Percentiles rank a stretch among this genome's conserved stretches.
Evolutionary conservation across 345 rosid genomes (phyloP).

Genomic region (Rubroshorea leprosula): DNA sequence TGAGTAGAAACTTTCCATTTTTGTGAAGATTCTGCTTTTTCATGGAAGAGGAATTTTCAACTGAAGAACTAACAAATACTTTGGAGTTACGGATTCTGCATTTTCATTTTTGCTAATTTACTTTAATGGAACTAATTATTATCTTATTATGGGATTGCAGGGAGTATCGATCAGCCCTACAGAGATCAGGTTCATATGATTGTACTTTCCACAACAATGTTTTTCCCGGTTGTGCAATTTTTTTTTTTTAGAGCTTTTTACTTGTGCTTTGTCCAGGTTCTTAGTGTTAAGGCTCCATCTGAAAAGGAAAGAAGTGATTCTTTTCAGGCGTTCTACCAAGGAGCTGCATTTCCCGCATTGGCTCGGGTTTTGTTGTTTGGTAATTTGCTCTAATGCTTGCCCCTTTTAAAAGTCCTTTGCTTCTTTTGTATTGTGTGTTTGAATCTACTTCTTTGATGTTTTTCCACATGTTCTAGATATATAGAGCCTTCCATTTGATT

Average conservation of each 20-base stretch:
- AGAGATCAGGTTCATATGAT: conserved; percentile 46
- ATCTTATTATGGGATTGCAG: conserved; percentile 26
- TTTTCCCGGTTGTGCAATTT: background rate
- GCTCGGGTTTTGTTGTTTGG: conserved; percentile 69
- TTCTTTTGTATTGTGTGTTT: too few species aligned
- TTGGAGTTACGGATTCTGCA: background rate
- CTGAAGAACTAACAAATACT: too few species aligned
- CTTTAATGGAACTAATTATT: background rate
- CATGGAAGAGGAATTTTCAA: too few species aligned
- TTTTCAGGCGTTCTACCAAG: conserved; percentile 54
- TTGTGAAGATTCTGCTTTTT: too few species aligned
- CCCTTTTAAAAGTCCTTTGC: background rate
- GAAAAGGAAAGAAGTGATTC: conserved; percentile 42
- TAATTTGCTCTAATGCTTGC: conserved; percentile 13
- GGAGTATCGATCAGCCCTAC: conserved; percentile 43
- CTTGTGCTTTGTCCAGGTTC: conserved; percentile 31
- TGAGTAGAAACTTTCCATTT: too few species aligned
- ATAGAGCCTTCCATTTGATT: too few species aligned
- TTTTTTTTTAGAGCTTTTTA: conserved; percentile 5
- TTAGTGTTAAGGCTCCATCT: conserved; percentile 31
- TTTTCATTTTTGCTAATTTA: background rate
- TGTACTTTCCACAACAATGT: background rate
- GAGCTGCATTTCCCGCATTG: conserved; percentile 70
- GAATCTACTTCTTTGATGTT: background rate
- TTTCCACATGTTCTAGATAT: too few species aligned